Evolutionary conservation across 192 early-diverging fungal genomes (phyloP).

Genomic region (Coemansia sp.): DNA sequence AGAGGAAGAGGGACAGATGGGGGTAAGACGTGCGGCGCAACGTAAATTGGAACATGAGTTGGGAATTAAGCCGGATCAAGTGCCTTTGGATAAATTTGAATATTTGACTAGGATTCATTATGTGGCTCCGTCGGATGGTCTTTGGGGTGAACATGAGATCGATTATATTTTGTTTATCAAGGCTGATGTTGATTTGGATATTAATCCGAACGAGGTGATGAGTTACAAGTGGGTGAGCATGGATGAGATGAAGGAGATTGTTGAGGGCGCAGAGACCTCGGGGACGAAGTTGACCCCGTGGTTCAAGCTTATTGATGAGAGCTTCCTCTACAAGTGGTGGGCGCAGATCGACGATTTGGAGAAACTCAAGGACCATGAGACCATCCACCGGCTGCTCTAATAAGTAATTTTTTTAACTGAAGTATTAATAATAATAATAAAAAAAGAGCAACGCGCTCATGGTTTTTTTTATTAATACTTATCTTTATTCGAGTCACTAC

Average conservation of each 20-base stretch:
- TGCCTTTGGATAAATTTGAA: conserved; percentile 80
- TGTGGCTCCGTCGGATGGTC: conserved; percentile 88
- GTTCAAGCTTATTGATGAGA: conserved; percentile 91
- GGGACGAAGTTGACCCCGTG: conserved; percentile 87
- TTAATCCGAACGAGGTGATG: conserved; percentile 92
- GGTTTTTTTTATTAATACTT: no score
- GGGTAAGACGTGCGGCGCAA: conserved; percentile 85
- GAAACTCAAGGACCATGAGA: conserved; percentile 60
- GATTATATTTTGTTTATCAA: conserved; percentile 94
- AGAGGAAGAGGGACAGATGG: conserved; percentile 77
- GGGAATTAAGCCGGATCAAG: conserved; percentile 78
- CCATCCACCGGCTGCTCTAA: conserved; percentile 66
- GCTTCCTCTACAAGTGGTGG: conserved; percentile 98
- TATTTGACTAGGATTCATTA: conserved; percentile 97
- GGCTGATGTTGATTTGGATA: conserved; percentile 71
- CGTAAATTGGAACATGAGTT: conserved; percentile 96
- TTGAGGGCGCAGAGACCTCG: conserved; percentile 58
- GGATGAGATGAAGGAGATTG: conserved; percentile 78
- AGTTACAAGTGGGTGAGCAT: conserved; percentile 78
- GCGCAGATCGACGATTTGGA: conserved; percentile 74
- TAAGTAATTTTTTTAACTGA: neutral
- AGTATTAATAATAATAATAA: no score
- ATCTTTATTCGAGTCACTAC: no score
- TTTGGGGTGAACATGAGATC: conserved; percentile 99
- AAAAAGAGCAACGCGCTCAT: no score